These are phyloP conservation scores for Hypholoma fasciculare DNA, from an alignment of 768 basidiomycete genomes.

Conservation along the genomic window DNA sequence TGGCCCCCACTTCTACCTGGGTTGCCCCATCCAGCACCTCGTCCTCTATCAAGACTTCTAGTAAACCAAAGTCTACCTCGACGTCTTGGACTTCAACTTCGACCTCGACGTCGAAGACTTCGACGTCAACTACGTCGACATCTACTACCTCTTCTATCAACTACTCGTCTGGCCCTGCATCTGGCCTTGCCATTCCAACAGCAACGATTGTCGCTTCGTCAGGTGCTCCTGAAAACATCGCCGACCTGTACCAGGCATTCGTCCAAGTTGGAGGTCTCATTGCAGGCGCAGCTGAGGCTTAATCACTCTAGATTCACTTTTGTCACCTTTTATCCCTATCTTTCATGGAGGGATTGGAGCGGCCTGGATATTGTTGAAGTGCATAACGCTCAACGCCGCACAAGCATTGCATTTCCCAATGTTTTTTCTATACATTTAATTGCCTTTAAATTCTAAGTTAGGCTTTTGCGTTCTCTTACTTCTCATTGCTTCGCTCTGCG, in stretches of 20 bases:
- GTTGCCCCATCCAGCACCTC: constrained; percentile 12
- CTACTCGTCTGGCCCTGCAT: constrained; percentile 25
- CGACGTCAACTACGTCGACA: neutral
- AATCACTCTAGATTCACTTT: neutral
- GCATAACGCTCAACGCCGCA: constrained; percentile 14
- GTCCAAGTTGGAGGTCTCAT: constrained; percentile 35
- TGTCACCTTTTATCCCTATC: neutral
- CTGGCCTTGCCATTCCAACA: constrained; percentile 31
- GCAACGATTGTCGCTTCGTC: constrained; percentile 20
- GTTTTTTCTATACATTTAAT: constrained; percentile 4
- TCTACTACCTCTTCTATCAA: constrained; percentile 20
- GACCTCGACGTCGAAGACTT: constrained; percentile 26
- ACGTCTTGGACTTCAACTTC: constrained; percentile 10
- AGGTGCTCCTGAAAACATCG: constrained; percentile 19
- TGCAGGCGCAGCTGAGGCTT: constrained; percentile 26
- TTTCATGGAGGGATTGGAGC: neutral
- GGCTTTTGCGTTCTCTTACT: neutral
- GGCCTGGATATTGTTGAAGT: constrained; percentile 15
- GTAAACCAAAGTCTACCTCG: constrained; percentile 2
- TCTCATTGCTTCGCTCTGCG: constrained; percentile 3
- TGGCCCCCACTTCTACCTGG: constrained; percentile 3
- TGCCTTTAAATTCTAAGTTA: neutral
- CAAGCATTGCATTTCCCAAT: constrained; percentile 7
- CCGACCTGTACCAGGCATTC: constrained; percentile 32
- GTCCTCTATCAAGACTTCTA: constrained; percentile 8